Percentiles rank a stretch among this genome's conserved stretches.
Conservation (phyloP, 202 grass and related monocot genomes). For the Eragrostis tef region DNA sequence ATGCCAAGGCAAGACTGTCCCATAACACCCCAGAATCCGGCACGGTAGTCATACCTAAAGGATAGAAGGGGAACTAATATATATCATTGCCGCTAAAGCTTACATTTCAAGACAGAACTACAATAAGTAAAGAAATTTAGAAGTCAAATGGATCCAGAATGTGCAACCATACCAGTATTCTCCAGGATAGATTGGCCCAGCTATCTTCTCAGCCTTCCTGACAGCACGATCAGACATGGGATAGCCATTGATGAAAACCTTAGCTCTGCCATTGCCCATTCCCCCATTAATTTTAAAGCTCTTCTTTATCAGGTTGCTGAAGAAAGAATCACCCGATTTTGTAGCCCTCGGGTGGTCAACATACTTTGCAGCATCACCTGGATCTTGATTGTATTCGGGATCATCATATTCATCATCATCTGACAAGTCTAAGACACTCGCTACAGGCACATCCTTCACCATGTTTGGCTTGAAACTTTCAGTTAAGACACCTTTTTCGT, state of each 20-base stretch:
- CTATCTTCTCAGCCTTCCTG: constrained; percentile 78
- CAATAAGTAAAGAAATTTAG: constrained; percentile 5
- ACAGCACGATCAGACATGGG: constrained; percentile 63
- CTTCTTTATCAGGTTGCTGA: constrained; percentile 77
- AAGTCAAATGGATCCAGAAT: background rate
- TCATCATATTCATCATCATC: constrained; percentile 61
- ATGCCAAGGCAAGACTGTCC: constrained; percentile 72
- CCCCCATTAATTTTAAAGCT: constrained; percentile 62
- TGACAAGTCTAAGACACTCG: constrained; percentile 60
- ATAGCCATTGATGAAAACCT: constrained; percentile 72
- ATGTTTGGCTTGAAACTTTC: constrained; percentile 79
- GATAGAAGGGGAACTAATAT: constrained; percentile 22
- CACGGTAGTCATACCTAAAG: constrained; percentile 74
- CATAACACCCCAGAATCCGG: constrained; percentile 80
- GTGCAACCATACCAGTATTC: constrained; percentile 69
- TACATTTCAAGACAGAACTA: constrained; percentile 4
- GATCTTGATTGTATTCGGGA: constrained; percentile 57
- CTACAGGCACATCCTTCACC: constrained; percentile 64
- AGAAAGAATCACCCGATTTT: constrained; percentile 67
- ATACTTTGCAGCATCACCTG: constrained; percentile 32
- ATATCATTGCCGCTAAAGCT: background rate
- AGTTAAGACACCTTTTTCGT: constrained; percentile 60
- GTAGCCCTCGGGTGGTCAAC: constrained; percentile 40
- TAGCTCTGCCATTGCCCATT: constrained; percentile 52
- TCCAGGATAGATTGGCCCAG: constrained; percentile 68